Conservation (phyloP, 805 yeast genomes). For the Candida palmyrensis region DNA sequence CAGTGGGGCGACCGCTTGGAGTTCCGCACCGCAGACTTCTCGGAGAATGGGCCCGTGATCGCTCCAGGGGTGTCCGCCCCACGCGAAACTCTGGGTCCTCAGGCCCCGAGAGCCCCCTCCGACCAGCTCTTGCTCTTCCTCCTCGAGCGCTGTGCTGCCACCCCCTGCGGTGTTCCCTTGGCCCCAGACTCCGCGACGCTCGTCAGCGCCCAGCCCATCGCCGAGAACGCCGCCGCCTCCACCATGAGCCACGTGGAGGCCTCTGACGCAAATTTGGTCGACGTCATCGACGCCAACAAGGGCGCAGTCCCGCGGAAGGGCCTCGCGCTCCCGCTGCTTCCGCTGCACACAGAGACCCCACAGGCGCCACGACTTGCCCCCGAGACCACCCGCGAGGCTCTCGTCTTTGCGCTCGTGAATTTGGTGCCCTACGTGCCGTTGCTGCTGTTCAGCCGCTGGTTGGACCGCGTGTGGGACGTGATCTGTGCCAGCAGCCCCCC, state of each 20-base stretch:
- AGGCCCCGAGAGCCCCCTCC: constrained; percentile 10
- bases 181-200: constrained; percentile 10
- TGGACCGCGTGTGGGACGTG: constrained; percentile 37
- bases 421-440: constrained; percentile 50
- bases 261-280: constrained; percentile 10
- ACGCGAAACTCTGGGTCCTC: not conserved
- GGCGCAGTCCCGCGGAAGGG: constrained; percentile 23
- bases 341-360: constrained; percentile 15
- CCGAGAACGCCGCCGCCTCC: constrained; percentile 31
- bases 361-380: constrained; percentile 23
- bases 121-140: constrained; percentile 40
- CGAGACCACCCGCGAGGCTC: constrained; percentile 44
- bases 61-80: no score
- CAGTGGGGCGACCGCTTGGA: no score
- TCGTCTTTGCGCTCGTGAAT: constrained; percentile 42
- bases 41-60: no score
- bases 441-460: constrained; percentile 39
- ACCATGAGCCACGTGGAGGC: constrained; percentile 25
- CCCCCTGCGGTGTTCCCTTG: constrained; percentile 26
- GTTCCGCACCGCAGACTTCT: not conserved
- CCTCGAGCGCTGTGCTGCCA: constrained; percentile 34
- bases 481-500: constrained; percentile 22
- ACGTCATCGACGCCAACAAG: constrained; percentile 26
- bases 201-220: constrained; percentile 34
- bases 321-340: not conserved